These are phyloP conservation scores for Cyberlindnera subsufficiens DNA, from an alignment of 805 yeast species.

Conservation along the genomic window DNA sequence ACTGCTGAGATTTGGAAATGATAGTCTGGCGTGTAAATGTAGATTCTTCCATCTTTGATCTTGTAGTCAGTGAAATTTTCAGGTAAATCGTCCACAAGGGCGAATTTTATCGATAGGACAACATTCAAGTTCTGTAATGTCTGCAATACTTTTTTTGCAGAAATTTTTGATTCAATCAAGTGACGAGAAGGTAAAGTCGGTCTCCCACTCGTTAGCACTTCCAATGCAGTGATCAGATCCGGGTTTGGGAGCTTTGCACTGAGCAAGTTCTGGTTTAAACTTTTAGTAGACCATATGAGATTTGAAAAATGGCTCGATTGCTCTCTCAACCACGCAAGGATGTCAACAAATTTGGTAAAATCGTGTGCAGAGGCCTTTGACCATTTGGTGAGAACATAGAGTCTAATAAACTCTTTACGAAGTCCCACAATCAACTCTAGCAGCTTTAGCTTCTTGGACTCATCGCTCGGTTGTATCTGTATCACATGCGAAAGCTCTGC, in stretches of 20 bases:
- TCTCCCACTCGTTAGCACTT: conserved; percentile 71
- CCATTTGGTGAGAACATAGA: conserved; percentile 90
- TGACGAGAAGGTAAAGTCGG: conserved; percentile 69
- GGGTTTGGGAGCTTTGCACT: conserved; percentile 93
- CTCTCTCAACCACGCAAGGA: conserved; percentile 80
- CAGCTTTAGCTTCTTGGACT: conserved; percentile 60
- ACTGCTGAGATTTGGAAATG: conserved; percentile 75
- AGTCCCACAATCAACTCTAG: conserved; percentile 62
- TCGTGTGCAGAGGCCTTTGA: conserved; percentile 60
- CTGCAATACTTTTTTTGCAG: conserved; percentile 54
- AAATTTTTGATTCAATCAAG: conserved; percentile 40
- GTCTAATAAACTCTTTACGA: conserved; percentile 77
- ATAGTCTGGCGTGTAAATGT: conserved; percentile 54
- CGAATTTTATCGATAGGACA: conserved; percentile 66
- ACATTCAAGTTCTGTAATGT: conserved; percentile 68
- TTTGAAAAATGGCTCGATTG: conserved; percentile 67
- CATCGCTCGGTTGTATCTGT: conserved; percentile 57
- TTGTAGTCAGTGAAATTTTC: conserved; percentile 53
- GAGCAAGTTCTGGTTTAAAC: conserved; percentile 62
- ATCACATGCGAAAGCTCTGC: conserved; percentile 55
- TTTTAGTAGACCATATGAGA: conserved; percentile 59
- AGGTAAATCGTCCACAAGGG: conserved; percentile 60
- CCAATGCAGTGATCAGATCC: conserved; percentile 81
- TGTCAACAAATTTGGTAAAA: conserved; percentile 72
- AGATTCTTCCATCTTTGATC: conserved; percentile 72